phyloP scores from a whole-genome alignment of 768 basidiomycete genomes.

The Thelephora aurantiotincta region DNA sequence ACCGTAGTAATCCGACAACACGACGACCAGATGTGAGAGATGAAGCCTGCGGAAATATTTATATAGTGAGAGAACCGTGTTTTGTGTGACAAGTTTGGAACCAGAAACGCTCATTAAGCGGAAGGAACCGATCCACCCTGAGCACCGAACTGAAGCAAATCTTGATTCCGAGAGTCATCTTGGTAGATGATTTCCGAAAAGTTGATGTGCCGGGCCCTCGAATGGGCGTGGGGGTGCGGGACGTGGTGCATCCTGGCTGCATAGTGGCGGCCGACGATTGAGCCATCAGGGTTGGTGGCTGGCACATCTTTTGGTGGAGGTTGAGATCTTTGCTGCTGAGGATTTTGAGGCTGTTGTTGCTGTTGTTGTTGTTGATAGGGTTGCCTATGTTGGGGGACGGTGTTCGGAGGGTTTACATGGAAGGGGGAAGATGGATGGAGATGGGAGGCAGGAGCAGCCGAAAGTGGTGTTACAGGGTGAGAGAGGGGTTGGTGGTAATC shows the following conservation, averaged over 20 bases:
- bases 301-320: constrained; percentile 3
- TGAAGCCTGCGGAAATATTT: too few relatives aligned
- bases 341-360: constrained; percentile 4
- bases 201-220: constrained; percentile 19
- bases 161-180: not conserved
- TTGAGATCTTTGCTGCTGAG: constrained; percentile 4
- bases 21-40: too few relatives aligned
- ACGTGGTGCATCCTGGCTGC: constrained; percentile 63
- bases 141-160: not conserved
- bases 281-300: constrained; percentile 21
- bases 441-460: constrained; percentile 11
- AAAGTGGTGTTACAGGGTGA: constrained; percentile 12
- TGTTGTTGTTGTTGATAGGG: constrained; percentile 2
- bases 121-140: not conserved
- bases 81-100: too few relatives aligned
- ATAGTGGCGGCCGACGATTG: constrained; percentile 42
- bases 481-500: constrained; percentile 18
- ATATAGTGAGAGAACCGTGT: too few relatives aligned
- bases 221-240: constrained; percentile 67
- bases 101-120: not conserved
- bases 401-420: constrained; percentile 5
- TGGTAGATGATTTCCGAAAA: not conserved
- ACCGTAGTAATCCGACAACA: too few relatives aligned
- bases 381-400: not conserved
- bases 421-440: constrained; percentile 10